Conservation (phyloP, 768 basidiomycete species). For the Boletus tylopilopsis region DNA sequence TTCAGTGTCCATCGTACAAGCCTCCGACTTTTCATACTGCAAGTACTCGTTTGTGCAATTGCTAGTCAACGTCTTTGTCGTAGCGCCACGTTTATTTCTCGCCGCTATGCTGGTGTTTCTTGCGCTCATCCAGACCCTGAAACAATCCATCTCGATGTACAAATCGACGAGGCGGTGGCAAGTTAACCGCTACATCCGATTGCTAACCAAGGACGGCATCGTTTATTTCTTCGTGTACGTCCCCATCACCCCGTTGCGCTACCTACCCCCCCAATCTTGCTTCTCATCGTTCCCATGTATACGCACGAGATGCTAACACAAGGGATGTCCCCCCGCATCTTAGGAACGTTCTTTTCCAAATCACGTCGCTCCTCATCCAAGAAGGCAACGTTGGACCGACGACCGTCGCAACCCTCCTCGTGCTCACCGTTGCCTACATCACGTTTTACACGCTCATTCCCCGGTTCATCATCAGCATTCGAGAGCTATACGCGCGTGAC, state of each 20-base stretch:
- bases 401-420: too few species aligned
- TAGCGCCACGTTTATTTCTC: neutral
- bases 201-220: slow-evolving; percentile 3
- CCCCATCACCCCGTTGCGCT: neutral
- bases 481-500: neutral
- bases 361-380: too few species aligned
- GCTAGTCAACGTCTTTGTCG: too few species aligned
- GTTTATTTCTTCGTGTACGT: slow-evolving; percentile 12
- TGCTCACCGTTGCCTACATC: too few species aligned
- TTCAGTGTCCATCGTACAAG: too few species aligned
- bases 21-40: slow-evolving; percentile 3
- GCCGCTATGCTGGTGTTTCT: neutral
- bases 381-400: too few species aligned
- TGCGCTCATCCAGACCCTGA: neutral
- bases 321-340: too few species aligned
- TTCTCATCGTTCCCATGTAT: too few species aligned
- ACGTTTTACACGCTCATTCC: slow-evolving; percentile 5
- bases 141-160: neutral
- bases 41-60: too few species aligned
- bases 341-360: slow-evolving; percentile 2
- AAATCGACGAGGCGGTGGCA: slow-evolving; percentile 5
- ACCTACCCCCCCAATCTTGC: too few species aligned
- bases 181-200: neutral
- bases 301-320: neutral
- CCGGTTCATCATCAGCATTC: slow-evolving; percentile 12